Percentiles rank a stretch among this genome's conserved stretches.
phyloP scores from a whole-genome alignment of 805 yeast genomes.

The Phaffomyces opuntiae region DNA sequence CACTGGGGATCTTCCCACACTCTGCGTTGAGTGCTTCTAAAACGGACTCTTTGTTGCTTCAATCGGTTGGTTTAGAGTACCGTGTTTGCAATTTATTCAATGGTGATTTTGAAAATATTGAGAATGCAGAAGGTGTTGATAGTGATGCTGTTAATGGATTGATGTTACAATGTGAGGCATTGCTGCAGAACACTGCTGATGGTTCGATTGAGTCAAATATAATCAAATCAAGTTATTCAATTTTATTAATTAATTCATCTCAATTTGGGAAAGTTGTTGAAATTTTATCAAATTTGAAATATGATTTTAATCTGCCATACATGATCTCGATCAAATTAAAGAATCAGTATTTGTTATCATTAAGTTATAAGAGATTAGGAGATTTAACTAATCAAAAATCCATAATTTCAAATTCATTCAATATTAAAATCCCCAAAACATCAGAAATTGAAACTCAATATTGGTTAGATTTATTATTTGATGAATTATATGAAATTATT shows the following conservation, averaged over 20 bases:
- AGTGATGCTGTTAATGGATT: neutral
- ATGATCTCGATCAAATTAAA: conserved; percentile 9
- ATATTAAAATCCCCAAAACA: conserved; percentile 10
- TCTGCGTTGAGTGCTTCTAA: neutral
- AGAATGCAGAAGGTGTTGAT: neutral
- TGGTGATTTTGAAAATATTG: too few species aligned
- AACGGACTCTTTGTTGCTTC: neutral
- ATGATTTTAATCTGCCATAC: neutral
- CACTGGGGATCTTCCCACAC: neutral
- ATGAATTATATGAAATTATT: conserved; percentile 1
- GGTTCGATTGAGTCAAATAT: neutral
- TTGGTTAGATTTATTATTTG: conserved; percentile 16
- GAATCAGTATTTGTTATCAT: conserved; percentile 7
- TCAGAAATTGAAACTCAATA: conserved; percentile 16
- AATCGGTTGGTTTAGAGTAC: neutral
- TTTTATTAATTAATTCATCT: neutral
- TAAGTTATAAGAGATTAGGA: neutral
- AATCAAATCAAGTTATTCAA: neutral
- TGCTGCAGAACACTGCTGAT: neutral
- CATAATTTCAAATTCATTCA: conserved; percentile 10
- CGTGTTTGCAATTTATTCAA: neutral
- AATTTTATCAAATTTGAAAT: neutral
- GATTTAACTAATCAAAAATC: conserved; percentile 1
- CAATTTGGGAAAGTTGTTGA: neutral
- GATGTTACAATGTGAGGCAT: neutral